Base-by-base conservation (phyloP, 2,329 filamentous ascomycete genomes). In the Thielaviopsis euricoi region DNA sequence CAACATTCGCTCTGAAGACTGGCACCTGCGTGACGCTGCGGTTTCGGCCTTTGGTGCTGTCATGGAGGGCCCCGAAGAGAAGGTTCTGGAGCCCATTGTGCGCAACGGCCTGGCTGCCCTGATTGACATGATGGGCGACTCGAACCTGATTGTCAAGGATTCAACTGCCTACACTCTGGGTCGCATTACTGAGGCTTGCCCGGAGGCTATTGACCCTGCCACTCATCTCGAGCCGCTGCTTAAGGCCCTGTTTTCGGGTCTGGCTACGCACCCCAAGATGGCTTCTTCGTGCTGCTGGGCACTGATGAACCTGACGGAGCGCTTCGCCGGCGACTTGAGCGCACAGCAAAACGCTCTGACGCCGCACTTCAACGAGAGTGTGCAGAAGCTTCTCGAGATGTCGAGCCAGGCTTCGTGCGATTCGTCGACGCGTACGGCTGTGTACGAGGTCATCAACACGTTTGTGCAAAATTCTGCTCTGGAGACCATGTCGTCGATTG, bases 251-350 rank as follows among this genome's bases (percentile, higher is more conserved):
- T 98, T 98, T 75, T 82, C 84, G 64, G 93, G 91, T 55, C 79
- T 98, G 60, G 82, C 88, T 60, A 91, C 87, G 73, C 93, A 86
- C 69, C 86, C 89, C 61, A 96, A 95, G 80, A 98, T 98, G 84
- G 93, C 91, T 33, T 84, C 89, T 58, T 98, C 93, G 29, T 97
- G 93, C 82, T 98, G 93, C 75, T 96, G 94, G 93, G 90, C 93
- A 33, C 75, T 98, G 64, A 97, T 98, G 88, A 98, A 97, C 73
- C 75, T 98, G 68, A 91, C 93, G 12, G 93, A 98, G 69, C 86
- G 90, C 61, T 98, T 97, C 69, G 87, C 89, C 29, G 89, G 89
- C 59, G 90, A 96, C 58, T 79, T 84, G 58, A 88, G 87, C 54
- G 85, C 84, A 61, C 65, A 76, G 49, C 76, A 85, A 65, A 98